Conservation (phyloP, 306 rosid genomes). For the Pyrus betulifolia region DNA sequence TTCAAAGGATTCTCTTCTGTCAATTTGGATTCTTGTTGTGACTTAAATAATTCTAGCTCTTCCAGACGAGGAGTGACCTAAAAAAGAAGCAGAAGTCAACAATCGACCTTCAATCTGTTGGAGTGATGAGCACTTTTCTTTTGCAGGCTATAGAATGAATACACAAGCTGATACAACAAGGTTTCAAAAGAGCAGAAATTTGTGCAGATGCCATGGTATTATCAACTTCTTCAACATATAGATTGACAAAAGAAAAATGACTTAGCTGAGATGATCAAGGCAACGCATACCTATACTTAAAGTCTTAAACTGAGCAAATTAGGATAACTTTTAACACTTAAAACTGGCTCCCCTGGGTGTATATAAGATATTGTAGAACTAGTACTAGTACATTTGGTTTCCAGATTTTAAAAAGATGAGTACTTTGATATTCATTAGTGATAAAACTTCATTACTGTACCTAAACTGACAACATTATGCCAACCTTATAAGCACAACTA, state of each 20-base stretch:
- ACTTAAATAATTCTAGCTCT: conserved; percentile 58
- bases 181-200: too few relatives aligned
- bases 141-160: too few relatives aligned
- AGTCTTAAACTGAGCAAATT: neutral
- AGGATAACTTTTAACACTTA: neutral
- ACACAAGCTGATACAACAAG: too few relatives aligned
- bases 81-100: neutral
- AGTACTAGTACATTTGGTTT: neutral
- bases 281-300: neutral
- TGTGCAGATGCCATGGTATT: too few relatives aligned
- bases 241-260: neutral
- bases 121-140: neutral
- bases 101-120: neutral
- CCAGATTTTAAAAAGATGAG: neutral
- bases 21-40: conserved; percentile 57
- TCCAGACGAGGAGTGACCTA: conserved; percentile 74
- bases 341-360: neutral
- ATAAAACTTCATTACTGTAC: neutral
- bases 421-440: neutral
- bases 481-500: neutral
- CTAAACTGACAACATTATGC: neutral
- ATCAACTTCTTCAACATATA: too few relatives aligned
- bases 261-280: neutral
- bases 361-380: neutral
- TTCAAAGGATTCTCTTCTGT: conserved; percentile 41